phyloP scores from a whole-genome alignment of 1,284 basidiomycete species.

The Papiliotrema fonsecae region DNA sequence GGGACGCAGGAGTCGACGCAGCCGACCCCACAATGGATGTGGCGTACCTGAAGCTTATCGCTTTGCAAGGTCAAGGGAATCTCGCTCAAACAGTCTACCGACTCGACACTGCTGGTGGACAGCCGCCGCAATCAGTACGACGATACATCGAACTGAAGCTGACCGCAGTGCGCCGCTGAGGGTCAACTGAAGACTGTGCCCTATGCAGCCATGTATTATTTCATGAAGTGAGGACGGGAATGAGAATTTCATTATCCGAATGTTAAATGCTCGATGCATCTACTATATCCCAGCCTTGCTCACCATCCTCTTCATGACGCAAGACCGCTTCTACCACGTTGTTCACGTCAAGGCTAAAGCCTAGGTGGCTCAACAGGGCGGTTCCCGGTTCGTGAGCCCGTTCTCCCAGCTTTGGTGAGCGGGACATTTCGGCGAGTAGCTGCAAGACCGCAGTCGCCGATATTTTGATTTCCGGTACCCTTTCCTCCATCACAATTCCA shows the following conservation, averaged over 20 bases:
- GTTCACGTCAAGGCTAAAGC: constrained; percentile 38
- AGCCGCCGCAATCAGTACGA: constrained; percentile 57
- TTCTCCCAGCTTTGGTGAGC: constrained; percentile 24
- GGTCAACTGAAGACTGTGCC: constrained; percentile 50
- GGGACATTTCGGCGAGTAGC: constrained; percentile 23
- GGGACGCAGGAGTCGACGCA: constrained; percentile 34
- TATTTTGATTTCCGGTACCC: constrained; percentile 11
- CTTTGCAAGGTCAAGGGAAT: constrained; percentile 49
- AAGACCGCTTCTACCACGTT: constrained; percentile 33
- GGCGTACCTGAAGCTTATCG: constrained; percentile 56
- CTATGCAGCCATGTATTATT: constrained; percentile 56
- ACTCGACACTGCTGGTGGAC: constrained; percentile 58
- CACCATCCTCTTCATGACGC: constrained; percentile 24
- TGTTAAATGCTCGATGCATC: constrained; percentile 11
- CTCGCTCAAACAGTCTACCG: constrained; percentile 57
- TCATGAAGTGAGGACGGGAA: constrained; percentile 25
- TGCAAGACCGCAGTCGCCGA: constrained; percentile 27
- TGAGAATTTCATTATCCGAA: not conserved
- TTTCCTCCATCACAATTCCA: constrained; percentile 20
- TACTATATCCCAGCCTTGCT: constrained; percentile 38
- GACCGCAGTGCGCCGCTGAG: constrained; percentile 49
- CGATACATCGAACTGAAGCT: not conserved
- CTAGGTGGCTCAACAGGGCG: constrained; percentile 21
- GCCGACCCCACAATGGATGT: constrained; percentile 48
- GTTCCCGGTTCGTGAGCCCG: constrained; percentile 37